These are phyloP conservation scores for Arthrinium phaeospermum DNA, from an alignment of 2,329 filamentous ascomycete genomes.

Conservation along the genomic window DNA sequence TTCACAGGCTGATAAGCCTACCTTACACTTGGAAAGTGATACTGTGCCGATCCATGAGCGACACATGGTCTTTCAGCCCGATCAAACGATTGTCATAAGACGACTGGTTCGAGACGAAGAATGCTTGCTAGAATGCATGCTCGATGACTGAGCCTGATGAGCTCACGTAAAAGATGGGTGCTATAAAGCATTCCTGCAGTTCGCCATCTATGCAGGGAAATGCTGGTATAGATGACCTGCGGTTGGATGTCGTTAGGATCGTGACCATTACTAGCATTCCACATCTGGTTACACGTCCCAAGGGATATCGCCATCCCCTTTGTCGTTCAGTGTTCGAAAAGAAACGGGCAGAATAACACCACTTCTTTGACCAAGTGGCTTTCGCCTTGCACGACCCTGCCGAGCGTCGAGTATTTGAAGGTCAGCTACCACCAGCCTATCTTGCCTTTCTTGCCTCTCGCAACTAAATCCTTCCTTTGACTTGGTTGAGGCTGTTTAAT, in stretches of 20 bases:
- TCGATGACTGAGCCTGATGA: background rate
- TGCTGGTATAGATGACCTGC: background rate
- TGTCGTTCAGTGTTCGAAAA: background rate
- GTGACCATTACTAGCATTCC: background rate
- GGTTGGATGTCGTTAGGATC: background rate
- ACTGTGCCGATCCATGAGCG: background rate
- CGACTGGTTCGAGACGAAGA: background rate
- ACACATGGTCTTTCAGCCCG: background rate
- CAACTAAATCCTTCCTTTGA: background rate
- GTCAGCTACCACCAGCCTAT: background rate
- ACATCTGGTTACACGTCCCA: background rate
- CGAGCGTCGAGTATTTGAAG: background rate
- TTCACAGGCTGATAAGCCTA: background rate
- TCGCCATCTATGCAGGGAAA: background rate
- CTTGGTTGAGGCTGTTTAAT: background rate
- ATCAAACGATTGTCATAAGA: conserved; percentile 8
- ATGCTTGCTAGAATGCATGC: background rate
- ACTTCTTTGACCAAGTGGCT: background rate
- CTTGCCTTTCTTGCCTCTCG: background rate
- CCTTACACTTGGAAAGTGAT: background rate
- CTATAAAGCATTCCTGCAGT: background rate
- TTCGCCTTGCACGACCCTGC: background rate
- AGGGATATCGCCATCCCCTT: background rate
- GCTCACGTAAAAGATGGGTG: background rate
- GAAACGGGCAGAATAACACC: background rate